Evolutionary conservation across 2,329 filamentous ascomycete genomes (phyloP).

Genomic region (Cephalotrichum gorgonifer): DNA sequence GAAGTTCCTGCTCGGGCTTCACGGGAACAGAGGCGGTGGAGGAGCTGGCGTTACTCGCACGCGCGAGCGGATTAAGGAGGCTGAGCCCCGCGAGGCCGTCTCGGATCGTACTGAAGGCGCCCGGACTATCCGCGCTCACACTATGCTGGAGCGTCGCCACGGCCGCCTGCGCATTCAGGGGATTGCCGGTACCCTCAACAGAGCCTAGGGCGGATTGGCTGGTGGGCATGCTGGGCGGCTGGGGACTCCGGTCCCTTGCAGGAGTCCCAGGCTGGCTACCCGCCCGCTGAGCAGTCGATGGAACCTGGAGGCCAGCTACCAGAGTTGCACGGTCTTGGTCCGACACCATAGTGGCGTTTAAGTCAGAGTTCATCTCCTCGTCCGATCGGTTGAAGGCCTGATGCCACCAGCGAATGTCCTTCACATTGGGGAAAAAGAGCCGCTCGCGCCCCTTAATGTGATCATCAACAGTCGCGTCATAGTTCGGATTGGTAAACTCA

Average conservation of each 20-base stretch:
- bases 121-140: constrained; percentile 31
- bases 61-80: constrained; percentile 32
- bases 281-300: constrained; percentile 14
- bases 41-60: constrained; percentile 10
- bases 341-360: constrained; percentile 39
- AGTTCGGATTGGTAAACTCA: constrained; percentile 77
- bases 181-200: constrained; percentile 47
- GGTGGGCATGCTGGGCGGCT: constrained; percentile 23
- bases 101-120: constrained; percentile 33
- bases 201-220: constrained; percentile 46
- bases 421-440: constrained; percentile 67
- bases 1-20: constrained; percentile 29
- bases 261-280: constrained; percentile 16
- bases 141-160: constrained; percentile 30
- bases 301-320: constrained; percentile 21
- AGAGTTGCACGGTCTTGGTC: constrained; percentile 29
- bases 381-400: constrained; percentile 79
- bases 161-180: constrained; percentile 29
- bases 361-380: constrained; percentile 78
- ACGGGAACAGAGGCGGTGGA: constrained; percentile 4
- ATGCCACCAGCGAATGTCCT: constrained; percentile 87
- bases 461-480: constrained; percentile 67
- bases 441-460: constrained; percentile 69
- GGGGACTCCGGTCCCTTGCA: constrained; percentile 20
- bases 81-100: constrained; percentile 37